Base-by-base conservation (phyloP, 2,329 filamentous ascomycete species). In the Aureobasidium mangrovei region DNA sequence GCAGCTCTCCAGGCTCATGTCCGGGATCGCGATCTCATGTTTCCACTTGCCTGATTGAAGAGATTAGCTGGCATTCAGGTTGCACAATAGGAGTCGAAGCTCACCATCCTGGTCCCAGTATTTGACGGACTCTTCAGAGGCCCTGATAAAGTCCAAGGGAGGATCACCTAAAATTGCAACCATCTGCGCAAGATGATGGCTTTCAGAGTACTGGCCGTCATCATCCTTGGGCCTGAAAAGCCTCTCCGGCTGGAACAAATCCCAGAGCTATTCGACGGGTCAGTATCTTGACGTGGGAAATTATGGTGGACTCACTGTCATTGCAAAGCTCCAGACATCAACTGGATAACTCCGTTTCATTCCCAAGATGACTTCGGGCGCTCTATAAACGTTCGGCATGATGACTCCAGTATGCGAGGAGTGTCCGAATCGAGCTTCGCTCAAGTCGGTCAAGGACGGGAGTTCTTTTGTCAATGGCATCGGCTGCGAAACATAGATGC, bases 291-390 rank as follows among this genome's bases (percentile, higher is more conserved):
- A 42, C 42, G 43, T 18, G 9, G 28, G 27, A 35, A 27, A 35
- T 4, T 18, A 47, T 47, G 45, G 9, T 27, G 45, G 33, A 64
- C 65, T 60, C 60, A 71, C 66, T 60, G 68, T 63, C 54, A 63
- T 61, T 8, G 64, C 70, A n/a, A 71, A 61, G 33, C 65, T 65
- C 69, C 68, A 73, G 2, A 71, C 65, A 57, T 73, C 71, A 4
- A 67, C 60, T 4, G 62, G 57, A 56, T 66, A 69, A 29, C 61
- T 61, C 70, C 70, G 72, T 6, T 60, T 54, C 12, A 65, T 63
- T 7, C 63, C 62, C 5, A 72, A 59, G 42, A 72, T 65, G 4
- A 70, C 64, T 55, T 73, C 69, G 2, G 69, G 69, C 32, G 69
- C 64, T 10, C 69, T 59, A 53, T 70, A 71, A 7, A 67, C 57